These are phyloP conservation scores for Seminavis robusta DNA, from an alignment of 108 stramenopile species.

Conservation along the genomic window DNA sequence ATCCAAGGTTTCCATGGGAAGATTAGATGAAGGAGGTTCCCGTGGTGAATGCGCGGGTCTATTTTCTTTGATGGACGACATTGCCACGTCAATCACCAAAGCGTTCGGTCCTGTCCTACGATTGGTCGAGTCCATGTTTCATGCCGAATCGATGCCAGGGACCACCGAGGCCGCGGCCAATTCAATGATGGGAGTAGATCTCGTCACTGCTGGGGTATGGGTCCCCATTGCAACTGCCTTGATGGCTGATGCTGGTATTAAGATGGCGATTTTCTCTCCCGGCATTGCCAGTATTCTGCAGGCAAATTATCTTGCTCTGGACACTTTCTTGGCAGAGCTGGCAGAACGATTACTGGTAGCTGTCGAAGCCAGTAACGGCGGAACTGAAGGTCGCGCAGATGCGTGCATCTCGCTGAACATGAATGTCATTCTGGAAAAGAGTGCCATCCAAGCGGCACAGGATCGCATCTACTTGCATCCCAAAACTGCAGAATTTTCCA, in stretches of 20 bases:
- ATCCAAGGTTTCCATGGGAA: conserved; percentile 80
- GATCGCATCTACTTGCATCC: conserved; percentile 70
- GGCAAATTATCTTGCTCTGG: conserved; percentile 74
- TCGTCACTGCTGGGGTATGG: conserved; percentile 86
- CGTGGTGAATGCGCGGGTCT: conserved; percentile 87
- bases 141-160: conserved; percentile 11
- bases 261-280: conserved; percentile 88
- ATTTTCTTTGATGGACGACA: conserved; percentile 66
- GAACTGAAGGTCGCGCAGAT: not conserved
- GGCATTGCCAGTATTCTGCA: conserved; percentile 88
- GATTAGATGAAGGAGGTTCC: conserved; percentile 83
- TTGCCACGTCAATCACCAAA: conserved; percentile 42
- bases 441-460: conserved; percentile 56
- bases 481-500: conserved; percentile 82
- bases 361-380: not conserved
- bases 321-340: conserved; percentile 69
- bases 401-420: not conserved
- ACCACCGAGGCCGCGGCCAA: not conserved
- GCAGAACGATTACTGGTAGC: conserved; percentile 46
- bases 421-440: not conserved
- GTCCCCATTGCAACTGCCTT: conserved; percentile 83
- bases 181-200: conserved; percentile 58
- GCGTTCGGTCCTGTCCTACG: conserved; percentile 64
- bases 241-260: conserved; percentile 84
- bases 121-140: conserved; percentile 70